phyloP scores from a whole-genome alignment of 108 stramenopile genomes.

The Bacterosira constricta region DNA sequence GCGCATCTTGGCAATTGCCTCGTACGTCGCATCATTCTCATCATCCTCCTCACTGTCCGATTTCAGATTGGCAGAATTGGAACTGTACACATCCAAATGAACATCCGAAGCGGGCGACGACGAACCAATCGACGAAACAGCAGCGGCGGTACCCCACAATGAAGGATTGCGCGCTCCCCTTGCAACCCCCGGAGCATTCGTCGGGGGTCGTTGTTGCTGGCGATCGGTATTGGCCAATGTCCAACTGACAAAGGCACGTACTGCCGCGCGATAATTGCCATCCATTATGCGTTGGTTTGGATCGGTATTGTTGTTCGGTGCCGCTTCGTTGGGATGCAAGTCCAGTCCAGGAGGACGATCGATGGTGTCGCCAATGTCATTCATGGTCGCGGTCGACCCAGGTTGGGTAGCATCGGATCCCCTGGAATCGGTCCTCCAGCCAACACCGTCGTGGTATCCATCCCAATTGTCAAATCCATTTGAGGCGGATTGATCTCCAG shows the following conservation, averaged over 20 bases:
- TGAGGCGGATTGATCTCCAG: background rate
- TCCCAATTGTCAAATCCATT: constrained; percentile 1
- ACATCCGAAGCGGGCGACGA: constrained; percentile 49
- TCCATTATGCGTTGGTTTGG: background rate
- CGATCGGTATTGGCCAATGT: background rate
- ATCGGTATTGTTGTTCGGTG: too few relatives aligned
- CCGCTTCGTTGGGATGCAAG: too few relatives aligned
- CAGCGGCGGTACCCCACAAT: background rate
- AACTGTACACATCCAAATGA: constrained; percentile 61
- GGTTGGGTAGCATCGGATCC: too few relatives aligned
- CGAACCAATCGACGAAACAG: background rate
- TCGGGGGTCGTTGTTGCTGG: too few relatives aligned
- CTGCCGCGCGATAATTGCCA: background rate
- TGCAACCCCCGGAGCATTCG: too few relatives aligned
- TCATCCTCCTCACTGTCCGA: background rate
- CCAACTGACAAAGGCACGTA: background rate
- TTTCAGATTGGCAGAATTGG: constrained; percentile 34
- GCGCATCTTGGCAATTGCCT: constrained; percentile 2
- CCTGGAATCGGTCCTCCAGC: too few relatives aligned
- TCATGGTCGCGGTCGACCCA: background rate
- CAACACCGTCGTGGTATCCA: background rate
- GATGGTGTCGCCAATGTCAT: constrained; percentile 1
- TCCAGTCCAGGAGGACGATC: too few relatives aligned
- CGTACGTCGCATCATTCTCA: background rate
- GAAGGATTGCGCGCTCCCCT: background rate